These are phyloP conservation scores for Fonsecaea monophora DNA, from an alignment of 2,329 filamentous ascomycete genomes.

Conservation along the genomic window DNA sequence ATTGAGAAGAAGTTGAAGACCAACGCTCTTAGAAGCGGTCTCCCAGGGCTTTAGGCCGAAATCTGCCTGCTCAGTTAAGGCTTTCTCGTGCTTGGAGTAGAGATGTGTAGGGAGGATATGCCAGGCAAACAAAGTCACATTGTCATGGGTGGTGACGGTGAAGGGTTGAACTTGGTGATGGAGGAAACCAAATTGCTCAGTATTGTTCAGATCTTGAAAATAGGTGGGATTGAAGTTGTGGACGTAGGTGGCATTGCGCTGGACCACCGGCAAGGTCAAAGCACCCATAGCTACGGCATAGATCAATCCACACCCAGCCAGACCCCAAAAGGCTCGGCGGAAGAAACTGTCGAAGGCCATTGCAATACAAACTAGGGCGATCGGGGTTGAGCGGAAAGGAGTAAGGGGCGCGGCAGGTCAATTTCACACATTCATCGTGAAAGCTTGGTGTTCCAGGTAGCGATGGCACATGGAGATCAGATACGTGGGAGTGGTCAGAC, in stretches of 20 bases:
- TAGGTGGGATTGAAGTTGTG: constrained; percentile 76
- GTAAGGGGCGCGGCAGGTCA: not conserved
- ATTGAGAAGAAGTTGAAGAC: constrained; percentile 58
- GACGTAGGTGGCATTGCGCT: constrained; percentile 84
- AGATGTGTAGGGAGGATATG: constrained; percentile 82
- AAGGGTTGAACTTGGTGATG: constrained; percentile 80
- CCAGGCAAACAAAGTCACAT: constrained; percentile 84
- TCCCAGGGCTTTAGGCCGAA: constrained; percentile 39
- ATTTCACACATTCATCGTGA: not conserved
- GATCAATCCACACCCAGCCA: constrained; percentile 66
- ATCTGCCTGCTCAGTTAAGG: constrained; percentile 55
- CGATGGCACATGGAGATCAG: not conserved
- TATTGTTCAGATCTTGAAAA: constrained; percentile 65
- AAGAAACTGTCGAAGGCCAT: constrained; percentile 43
- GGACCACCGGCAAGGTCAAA: constrained; percentile 72
- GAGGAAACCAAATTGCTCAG: constrained; percentile 41
- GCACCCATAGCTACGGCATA: constrained; percentile 72
- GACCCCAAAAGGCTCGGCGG: constrained; percentile 61
- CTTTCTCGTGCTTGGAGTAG: constrained; percentile 72
- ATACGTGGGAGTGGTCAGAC: not conserved
- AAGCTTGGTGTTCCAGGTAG: not conserved
- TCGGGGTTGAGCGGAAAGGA: not conserved
- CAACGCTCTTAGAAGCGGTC: constrained; percentile 56
- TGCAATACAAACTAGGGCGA: not conserved
- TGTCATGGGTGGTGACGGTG: constrained; percentile 74